phyloP scores from a whole-genome alignment of 2,329 filamentous ascomycete species.

The Aspergillus carbonarius region DNA sequence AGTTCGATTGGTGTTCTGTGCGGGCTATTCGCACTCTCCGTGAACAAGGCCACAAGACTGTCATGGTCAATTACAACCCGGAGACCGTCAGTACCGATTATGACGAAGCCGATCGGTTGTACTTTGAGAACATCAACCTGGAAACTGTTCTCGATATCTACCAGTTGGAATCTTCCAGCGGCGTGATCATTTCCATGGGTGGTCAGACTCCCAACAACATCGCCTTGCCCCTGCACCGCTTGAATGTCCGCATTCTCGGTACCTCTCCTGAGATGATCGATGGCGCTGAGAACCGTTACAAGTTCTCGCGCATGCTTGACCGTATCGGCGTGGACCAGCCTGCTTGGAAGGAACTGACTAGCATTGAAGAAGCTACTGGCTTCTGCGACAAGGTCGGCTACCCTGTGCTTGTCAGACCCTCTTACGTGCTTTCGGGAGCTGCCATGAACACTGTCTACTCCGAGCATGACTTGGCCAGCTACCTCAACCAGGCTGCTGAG shows the following conservation, averaged over 20 bases:
- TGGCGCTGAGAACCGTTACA: constrained; percentile 94
- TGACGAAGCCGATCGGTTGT: constrained; percentile 89
- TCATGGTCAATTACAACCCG: constrained; percentile 95
- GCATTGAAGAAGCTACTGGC: constrained; percentile 80
- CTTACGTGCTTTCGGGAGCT: constrained; percentile 93
- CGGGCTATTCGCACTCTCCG: constrained; percentile 88
- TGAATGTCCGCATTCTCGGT: constrained; percentile 88
- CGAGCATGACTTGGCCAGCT: constrained; percentile 83
- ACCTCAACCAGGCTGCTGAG: constrained; percentile 84
- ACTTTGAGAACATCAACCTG: constrained; percentile 92
- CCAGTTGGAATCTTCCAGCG: constrained; percentile 75
- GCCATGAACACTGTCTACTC: constrained; percentile 99
- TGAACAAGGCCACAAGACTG: constrained; percentile 81
- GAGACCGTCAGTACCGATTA: constrained; percentile 90
- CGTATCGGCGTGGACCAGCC: constrained; percentile 93
- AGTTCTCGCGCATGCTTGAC: constrained; percentile 98
- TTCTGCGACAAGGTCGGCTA: constrained; percentile 91
- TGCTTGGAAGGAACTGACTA: constrained; percentile 96
- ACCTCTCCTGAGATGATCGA: constrained; percentile 99
- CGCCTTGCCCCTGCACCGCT: constrained; percentile 79
- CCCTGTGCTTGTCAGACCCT: constrained; percentile 90
- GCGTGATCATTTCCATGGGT: constrained; percentile 92
- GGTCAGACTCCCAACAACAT: constrained; percentile 99
- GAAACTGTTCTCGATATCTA: constrained; percentile 94
- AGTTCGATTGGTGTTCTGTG: constrained; percentile 99